phyloP scores from a whole-genome alignment of 2,329 filamentous ascomycete genomes.

The Neurospora sp. region DNA sequence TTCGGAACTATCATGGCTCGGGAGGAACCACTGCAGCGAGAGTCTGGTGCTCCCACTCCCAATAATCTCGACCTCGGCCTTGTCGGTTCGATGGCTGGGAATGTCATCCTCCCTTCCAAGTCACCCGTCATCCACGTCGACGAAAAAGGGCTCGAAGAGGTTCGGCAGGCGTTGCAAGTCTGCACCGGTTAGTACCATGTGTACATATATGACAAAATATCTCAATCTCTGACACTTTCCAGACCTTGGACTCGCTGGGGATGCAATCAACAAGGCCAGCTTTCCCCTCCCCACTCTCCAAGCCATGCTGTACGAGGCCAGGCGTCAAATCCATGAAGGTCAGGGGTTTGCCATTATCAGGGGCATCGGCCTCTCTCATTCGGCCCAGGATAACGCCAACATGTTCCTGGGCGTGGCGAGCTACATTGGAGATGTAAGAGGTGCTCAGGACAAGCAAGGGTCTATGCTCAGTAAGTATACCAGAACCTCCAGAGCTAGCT shows the following conservation, averaged over 20 bases:
- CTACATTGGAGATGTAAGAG: slow-evolving; percentile 44
- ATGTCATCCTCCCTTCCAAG: background rate
- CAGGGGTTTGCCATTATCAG: slow-evolving; percentile 44
- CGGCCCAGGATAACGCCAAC: slow-evolving; percentile 41
- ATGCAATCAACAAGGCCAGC: slow-evolving; percentile 25
- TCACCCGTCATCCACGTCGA: slow-evolving; percentile 4
- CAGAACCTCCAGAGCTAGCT: background rate
- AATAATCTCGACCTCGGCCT: background rate
- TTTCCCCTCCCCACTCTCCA: slow-evolving; percentile 32
- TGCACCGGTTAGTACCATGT: slow-evolving; percentile 7
- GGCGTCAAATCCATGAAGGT: slow-evolving; percentile 29
- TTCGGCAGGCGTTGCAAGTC: slow-evolving; percentile 3
- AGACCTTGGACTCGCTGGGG: slow-evolving; percentile 27
- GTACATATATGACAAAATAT: background rate
- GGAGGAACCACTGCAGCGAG: background rate
- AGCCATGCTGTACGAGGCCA: slow-evolving; percentile 24
- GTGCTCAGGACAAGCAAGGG: slow-evolving; percentile 38
- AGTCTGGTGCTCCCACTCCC: background rate
- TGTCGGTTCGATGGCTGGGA: background rate
- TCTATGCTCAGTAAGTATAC: slow-evolving; percentile 33
- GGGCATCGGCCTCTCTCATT: slow-evolving; percentile 32
- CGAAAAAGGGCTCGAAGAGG: slow-evolving; percentile 4
- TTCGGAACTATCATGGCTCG: background rate
- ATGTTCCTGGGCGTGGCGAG: slow-evolving; percentile 47
- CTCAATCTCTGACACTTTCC: slow-evolving; percentile 1